Evolutionary conservation across 257 asterid species (phyloP).

Genomic region (Rauvolfia tetraphylla): DNA sequence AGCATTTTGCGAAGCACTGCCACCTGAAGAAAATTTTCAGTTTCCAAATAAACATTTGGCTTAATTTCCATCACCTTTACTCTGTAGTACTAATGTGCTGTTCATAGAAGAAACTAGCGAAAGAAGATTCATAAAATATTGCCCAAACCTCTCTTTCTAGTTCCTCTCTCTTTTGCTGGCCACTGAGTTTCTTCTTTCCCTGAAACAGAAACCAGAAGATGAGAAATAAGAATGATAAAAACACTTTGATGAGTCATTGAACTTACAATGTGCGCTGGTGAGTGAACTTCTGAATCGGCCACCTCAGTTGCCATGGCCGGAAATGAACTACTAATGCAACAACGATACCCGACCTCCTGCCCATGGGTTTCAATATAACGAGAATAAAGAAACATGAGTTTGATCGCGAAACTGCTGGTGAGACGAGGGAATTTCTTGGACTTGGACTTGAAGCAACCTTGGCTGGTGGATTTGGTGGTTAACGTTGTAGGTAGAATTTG

Average conservation of each 20-base stretch:
- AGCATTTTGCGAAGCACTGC: slow-evolving; percentile 63
- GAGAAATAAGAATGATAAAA: background rate
- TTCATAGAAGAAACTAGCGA: background rate
- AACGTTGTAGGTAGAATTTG: slow-evolving; percentile 23
- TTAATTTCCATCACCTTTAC: slow-evolving; percentile 15
- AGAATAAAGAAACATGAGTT: background rate
- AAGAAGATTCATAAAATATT: slow-evolving; percentile 9
- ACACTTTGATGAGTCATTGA: background rate
- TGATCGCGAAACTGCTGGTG: background rate
- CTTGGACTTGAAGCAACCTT: slow-evolving; percentile 44
- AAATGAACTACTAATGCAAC: background rate
- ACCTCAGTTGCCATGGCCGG: slow-evolving; percentile 32
- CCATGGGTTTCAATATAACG: slow-evolving; percentile 8
- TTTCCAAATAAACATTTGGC: background rate
- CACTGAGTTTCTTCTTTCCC: slow-evolving; percentile 48
- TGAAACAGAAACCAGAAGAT: slow-evolving; percentile 20
- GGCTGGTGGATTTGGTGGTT: slow-evolving; percentile 23
- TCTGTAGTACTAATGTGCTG: background rate
- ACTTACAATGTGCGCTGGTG: slow-evolving; percentile 38
- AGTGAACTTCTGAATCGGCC: slow-evolving; percentile 16
- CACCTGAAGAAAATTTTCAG: slow-evolving; percentile 31
- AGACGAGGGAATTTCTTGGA: background rate
- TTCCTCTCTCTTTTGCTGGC: slow-evolving; percentile 58
- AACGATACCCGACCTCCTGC: slow-evolving; percentile 25
- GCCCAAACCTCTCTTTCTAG: slow-evolving; percentile 79